Conservation (phyloP, 139 green algal genomes). For the Raphidocelis subcapitata region DNA sequence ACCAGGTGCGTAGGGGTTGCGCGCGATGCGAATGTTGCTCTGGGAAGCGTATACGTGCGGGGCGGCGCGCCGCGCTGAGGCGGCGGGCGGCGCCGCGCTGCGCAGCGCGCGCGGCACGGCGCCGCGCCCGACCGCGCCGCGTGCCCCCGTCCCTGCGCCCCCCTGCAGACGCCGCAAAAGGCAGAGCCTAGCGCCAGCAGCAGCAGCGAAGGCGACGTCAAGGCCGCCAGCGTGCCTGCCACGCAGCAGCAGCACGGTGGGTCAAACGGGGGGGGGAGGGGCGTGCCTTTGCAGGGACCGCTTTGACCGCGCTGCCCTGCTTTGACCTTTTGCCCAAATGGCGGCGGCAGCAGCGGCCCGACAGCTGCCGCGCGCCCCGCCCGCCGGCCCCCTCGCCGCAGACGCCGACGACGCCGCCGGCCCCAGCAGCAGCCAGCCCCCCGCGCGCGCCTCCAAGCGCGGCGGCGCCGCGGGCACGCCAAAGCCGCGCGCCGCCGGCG, state of each 20-base stretch:
- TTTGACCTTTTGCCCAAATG: too few relatives aligned
- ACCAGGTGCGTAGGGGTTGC: neutral
- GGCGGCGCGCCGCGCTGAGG: neutral
- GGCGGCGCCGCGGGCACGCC: neutral
- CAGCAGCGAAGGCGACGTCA: too few relatives aligned
- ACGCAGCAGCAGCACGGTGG: too few relatives aligned
- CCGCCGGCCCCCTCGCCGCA: too few relatives aligned
- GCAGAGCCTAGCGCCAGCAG: too few relatives aligned
- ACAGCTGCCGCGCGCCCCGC: too few relatives aligned
- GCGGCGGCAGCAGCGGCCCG: too few relatives aligned
- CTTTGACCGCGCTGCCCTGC: too few relatives aligned
- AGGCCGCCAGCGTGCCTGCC: too few relatives aligned
- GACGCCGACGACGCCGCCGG: too few relatives aligned
- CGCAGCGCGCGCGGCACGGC: neutral
- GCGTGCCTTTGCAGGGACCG: too few relatives aligned
- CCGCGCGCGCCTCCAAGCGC: neutral
- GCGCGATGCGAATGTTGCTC: neutral
- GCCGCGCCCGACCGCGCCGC: neutral
- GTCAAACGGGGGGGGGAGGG: too few relatives aligned
- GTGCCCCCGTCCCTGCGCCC: neutral
- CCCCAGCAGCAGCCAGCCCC: slow-evolving; percentile 5
- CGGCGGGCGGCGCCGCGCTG: neutral
- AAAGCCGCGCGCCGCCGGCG: neutral
- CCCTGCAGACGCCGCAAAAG: neutral
- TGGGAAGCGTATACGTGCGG: neutral